Percentiles rank a stretch among this genome's conserved stretches.
Conservation (phyloP, 495 filamentous ascomycete species). For the Rusavskia elegans region DNA sequence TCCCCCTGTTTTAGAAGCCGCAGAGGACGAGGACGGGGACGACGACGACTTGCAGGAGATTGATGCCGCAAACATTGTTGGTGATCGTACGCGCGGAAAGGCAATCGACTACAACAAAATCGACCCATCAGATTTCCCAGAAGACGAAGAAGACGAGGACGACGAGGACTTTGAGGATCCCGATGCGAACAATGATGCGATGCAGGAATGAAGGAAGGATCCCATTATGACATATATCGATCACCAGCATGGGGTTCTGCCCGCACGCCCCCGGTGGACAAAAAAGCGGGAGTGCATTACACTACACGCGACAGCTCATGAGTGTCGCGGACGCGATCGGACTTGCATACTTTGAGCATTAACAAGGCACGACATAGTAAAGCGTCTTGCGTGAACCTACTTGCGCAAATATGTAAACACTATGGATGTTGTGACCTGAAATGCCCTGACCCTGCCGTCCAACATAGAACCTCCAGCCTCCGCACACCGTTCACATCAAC, state of each 20-base stretch:
- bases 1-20: conserved; percentile 16
- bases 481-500: too few relatives aligned
- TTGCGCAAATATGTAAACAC: too few relatives aligned
- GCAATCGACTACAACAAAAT: conserved; percentile 70
- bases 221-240: background rate
- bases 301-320: too few relatives aligned
- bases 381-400: too few relatives aligned
- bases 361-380: too few relatives aligned
- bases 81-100: conserved; percentile 67
- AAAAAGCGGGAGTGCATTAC: too few relatives aligned
- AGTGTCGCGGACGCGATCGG: too few relatives aligned
- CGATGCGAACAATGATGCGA: conserved; percentile 15
- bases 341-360: too few relatives aligned
- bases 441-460: too few relatives aligned
- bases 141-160: conserved; percentile 64
- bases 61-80: conserved; percentile 73
- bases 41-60: conserved; percentile 84
- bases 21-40: conserved; percentile 53
- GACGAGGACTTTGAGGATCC: conserved; percentile 22
- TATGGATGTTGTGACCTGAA: too few relatives aligned
- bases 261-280: background rate
- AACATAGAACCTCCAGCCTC: too few relatives aligned
- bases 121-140: conserved; percentile 55
- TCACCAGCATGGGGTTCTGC: background rate
- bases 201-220: conserved; percentile 26